Conservation (phyloP, 2,329 filamentous ascomycete species). For the Byssochlamys sp. region DNA sequence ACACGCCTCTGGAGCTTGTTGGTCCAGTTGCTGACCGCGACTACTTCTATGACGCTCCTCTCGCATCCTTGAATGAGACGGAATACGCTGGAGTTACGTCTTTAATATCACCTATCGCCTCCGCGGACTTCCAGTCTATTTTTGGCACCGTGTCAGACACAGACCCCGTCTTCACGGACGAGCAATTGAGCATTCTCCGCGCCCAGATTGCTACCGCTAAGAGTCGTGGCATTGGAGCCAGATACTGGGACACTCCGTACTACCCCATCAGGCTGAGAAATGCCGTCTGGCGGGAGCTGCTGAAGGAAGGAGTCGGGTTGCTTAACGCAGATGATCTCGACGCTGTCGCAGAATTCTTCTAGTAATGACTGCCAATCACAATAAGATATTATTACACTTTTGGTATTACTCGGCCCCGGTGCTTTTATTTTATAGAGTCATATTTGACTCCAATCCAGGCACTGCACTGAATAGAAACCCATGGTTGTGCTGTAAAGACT, state of each 20-base stretch:
- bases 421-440: background rate
- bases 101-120: constrained; percentile 45
- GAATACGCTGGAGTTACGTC: constrained; percentile 38
- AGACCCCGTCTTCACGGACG: constrained; percentile 17
- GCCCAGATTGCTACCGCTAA: constrained; percentile 46
- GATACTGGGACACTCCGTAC: constrained; percentile 56
- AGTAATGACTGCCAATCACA: background rate
- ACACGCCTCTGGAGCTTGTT: constrained; percentile 43
- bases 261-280: constrained; percentile 53
- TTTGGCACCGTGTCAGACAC: constrained; percentile 34
- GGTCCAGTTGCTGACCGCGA: constrained; percentile 37
- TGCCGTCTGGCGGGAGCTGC: constrained; percentile 48
- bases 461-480: background rate
- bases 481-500: background rate
- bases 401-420: background rate
- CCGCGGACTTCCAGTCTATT: constrained; percentile 39
- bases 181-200: constrained; percentile 42
- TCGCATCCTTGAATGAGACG: constrained; percentile 35
- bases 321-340: constrained; percentile 57
- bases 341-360: constrained; percentile 36
- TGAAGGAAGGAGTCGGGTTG: constrained; percentile 50
- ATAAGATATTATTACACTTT: background rate
- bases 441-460: background rate
- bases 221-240: constrained; percentile 46
- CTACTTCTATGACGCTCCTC: constrained; percentile 53